Evolutionary conservation across 129 eudicot species (phyloP).

Genomic region (Flaveria brownii): DNA sequence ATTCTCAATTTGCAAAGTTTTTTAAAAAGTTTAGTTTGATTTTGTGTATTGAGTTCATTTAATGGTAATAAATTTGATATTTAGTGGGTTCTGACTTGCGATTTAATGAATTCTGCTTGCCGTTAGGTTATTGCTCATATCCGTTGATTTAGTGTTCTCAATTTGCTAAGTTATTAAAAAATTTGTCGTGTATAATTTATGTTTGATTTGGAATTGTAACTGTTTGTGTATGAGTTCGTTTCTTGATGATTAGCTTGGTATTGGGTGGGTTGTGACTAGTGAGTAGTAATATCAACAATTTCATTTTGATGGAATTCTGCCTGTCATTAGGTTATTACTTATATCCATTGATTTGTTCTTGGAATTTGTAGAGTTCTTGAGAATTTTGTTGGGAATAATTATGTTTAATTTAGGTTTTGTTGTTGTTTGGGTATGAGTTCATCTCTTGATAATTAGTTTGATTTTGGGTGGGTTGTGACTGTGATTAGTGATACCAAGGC

Average conservation of each 20-base stretch:
- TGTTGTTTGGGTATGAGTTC: conserved; percentile 12
- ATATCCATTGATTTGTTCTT: neutral
- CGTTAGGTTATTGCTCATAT: neutral
- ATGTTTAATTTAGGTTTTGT: neutral
- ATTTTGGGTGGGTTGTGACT: neutral
- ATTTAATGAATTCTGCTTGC: neutral
- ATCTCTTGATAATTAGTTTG: neutral
- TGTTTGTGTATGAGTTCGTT: conserved; percentile 12
- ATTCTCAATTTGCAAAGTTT: neutral
- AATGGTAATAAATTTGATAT: neutral
- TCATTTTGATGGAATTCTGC: neutral
- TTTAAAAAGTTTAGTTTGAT: neutral
- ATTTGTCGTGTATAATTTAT: neutral
- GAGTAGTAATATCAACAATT: too few relatives aligned
- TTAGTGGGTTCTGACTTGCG: neutral
- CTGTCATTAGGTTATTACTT: neutral
- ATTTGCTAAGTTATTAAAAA: neutral
- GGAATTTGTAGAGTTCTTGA: neutral
- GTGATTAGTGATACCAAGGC: neutral
- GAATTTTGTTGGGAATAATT: neutral
- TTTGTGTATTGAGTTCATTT: conserved; percentile 4
- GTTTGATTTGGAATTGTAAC: conserved; percentile 14
- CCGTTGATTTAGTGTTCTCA: neutral
- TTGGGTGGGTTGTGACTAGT: neutral
- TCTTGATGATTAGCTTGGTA: neutral